phyloP scores from a whole-genome alignment of 495 filamentous ascomycete genomes.

The Neurospora sp. region DNA sequence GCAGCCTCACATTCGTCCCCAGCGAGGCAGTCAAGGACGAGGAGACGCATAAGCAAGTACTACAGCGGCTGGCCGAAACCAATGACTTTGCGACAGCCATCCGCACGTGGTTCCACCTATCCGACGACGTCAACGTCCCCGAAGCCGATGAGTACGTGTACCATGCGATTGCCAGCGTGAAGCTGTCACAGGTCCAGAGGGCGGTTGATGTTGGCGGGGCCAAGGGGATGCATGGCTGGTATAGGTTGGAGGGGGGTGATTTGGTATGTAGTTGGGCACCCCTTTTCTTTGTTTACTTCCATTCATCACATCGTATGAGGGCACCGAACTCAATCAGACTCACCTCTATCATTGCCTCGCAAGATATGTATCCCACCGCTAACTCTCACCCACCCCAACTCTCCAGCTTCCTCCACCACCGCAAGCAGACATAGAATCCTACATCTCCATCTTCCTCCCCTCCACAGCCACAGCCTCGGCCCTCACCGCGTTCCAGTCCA shows the following conservation, averaged over 20 bases:
- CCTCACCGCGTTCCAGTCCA: slow-evolving; percentile 41
- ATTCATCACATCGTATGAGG: not conserved
- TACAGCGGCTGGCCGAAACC: slow-evolving; percentile 21
- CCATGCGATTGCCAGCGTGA: slow-evolving; percentile 42
- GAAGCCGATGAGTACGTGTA: slow-evolving; percentile 44
- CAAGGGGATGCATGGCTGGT: slow-evolving; percentile 34
- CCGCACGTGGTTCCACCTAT: slow-evolving; percentile 39
- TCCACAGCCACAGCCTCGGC: slow-evolving; percentile 38
- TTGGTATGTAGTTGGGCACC: slow-evolving; percentile 7
- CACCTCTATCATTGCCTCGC: not conserved
- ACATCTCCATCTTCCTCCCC: slow-evolving; percentile 48
- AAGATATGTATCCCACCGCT: not conserved
- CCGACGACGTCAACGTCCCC: slow-evolving; percentile 6
- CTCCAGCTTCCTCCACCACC: slow-evolving; percentile 34
- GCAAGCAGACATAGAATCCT: slow-evolving; percentile 41
- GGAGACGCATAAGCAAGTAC: slow-evolving; percentile 7
- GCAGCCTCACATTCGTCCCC: slow-evolving; percentile 8
- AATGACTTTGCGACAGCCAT: slow-evolving; percentile 42
- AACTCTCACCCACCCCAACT: slow-evolving; percentile 5
- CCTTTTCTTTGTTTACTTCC: not conserved
- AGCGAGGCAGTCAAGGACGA: slow-evolving; percentile 4
- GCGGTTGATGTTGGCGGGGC: slow-evolving; percentile 34
- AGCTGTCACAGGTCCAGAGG: slow-evolving; percentile 43
- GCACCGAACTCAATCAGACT: not conserved
- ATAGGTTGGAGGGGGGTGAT: slow-evolving; percentile 25